These are phyloP conservation scores for Olyra latifolia DNA, from an alignment of 176 grass and related monocot genomes.

Conservation along the genomic window DNA sequence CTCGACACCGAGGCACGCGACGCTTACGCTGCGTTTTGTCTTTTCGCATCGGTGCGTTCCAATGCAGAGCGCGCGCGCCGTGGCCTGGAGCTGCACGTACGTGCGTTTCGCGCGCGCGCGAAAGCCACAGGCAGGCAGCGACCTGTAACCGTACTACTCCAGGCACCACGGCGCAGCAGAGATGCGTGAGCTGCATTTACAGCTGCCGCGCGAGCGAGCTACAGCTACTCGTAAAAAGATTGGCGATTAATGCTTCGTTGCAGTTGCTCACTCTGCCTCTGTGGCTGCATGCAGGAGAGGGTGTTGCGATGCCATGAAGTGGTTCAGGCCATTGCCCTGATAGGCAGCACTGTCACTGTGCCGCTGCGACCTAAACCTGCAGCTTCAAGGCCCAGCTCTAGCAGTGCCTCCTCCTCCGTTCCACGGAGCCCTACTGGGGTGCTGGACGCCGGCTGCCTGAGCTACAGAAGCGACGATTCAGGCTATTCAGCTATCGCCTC, in stretches of 20 bases:
- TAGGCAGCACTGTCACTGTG: conserved; percentile 18
- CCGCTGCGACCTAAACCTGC: conserved; percentile 14
- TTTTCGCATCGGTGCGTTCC: neutral
- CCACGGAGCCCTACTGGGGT: conserved; percentile 87
- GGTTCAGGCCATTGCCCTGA: conserved; percentile 48
- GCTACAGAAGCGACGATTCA: conserved; percentile 55
- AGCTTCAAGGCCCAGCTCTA: neutral
- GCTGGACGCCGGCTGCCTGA: conserved; percentile 84
- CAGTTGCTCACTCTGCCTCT: neutral
- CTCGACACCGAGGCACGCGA: neutral
- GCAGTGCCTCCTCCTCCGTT: conserved; percentile 28
- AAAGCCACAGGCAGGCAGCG: neutral
- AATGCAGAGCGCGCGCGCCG: neutral
- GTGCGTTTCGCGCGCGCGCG: neutral
- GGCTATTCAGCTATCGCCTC: conserved; percentile 28
- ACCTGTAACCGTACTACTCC: conserved; percentile 9
- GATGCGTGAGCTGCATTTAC: conserved; percentile 36
- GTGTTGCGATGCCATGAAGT: conserved; percentile 59
- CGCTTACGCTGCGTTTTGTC: neutral
- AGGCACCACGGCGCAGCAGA: neutral
- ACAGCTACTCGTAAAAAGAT: neutral
- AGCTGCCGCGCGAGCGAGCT: neutral
- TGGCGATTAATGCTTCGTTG: conserved; percentile 27
- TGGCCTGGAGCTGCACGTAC: neutral
- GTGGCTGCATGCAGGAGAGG: conserved; percentile 64